Conservation (phyloP, 257 asterid species). For the Nicotiana knightiana region DNA sequence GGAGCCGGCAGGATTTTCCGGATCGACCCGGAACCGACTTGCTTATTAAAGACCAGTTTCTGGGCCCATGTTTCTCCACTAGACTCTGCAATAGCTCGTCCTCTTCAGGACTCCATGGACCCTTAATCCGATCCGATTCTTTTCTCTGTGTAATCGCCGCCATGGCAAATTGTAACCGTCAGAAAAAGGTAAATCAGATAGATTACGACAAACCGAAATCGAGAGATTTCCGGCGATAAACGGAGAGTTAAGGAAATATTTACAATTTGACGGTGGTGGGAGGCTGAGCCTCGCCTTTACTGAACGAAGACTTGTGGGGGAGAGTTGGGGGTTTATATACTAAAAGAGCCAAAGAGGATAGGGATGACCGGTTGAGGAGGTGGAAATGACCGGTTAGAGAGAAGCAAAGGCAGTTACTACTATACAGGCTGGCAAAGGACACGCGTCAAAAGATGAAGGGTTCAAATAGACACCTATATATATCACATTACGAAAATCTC, state of each 20-base stretch:
- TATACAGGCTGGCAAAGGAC: conserved; percentile 67
- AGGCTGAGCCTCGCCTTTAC: conserved; percentile 55
- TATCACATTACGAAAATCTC: conserved; percentile 26
- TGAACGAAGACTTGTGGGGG: conserved; percentile 17
- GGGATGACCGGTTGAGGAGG: conserved; percentile 47
- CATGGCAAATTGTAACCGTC: conserved; percentile 3
- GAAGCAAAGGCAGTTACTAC: conserved; percentile 44
- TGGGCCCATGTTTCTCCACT: conserved; percentile 67
- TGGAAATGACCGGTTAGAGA: conserved; percentile 27
- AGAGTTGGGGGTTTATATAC: conserved; percentile 25
- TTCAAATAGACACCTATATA: conserved; percentile 30
- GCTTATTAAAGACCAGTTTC: conserved; percentile 83
- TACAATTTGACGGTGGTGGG: conserved; percentile 21
- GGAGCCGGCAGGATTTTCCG: conserved; percentile 69
- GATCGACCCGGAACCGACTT: conserved; percentile 70
- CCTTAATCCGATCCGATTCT: conserved; percentile 67
- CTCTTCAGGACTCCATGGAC: conserved; percentile 90
- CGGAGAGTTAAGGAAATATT: neutral
- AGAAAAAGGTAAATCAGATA: neutral
- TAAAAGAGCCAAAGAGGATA: conserved; percentile 24
- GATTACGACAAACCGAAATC: neutral
- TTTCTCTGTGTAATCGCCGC: conserved; percentile 33
- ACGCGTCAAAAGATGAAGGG: conserved; percentile 37
- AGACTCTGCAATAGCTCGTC: conserved; percentile 50
- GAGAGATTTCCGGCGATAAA: neutral